A percentile compares a stretch with the other conserved stretches of the same genome.
phyloP scores from a whole-genome alignment of 768 basidiomycete genomes.

The Termitomyces sp. region DNA sequence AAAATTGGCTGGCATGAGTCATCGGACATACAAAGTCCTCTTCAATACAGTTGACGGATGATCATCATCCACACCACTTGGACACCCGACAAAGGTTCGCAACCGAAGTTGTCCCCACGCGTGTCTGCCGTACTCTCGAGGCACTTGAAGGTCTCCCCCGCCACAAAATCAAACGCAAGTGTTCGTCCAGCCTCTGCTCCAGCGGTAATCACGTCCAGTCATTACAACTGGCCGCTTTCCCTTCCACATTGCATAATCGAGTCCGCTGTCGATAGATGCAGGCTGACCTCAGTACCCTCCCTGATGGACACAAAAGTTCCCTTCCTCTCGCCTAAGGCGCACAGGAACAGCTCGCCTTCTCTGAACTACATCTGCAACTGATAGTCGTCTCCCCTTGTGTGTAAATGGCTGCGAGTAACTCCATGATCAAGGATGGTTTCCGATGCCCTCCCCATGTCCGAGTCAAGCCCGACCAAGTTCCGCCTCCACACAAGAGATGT shows the following conservation, averaged over 20 bases:
- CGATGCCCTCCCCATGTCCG: conserved; percentile 16
- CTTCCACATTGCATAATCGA: conserved; percentile 15
- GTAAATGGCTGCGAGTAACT: conserved; percentile 20
- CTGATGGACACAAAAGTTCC: background rate
- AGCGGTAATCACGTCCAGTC: conserved; percentile 23
- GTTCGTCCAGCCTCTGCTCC: conserved; percentile 33
- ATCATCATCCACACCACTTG: conserved; percentile 8
- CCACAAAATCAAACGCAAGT: conserved; percentile 25
- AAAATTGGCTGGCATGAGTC: conserved; percentile 21
- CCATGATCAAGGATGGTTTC: conserved; percentile 10
- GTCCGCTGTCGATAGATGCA: conserved; percentile 9
- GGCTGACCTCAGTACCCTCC: conserved; percentile 4
- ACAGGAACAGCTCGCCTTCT: conserved; percentile 27
- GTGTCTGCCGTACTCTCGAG: conserved; percentile 34
- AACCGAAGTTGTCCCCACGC: conserved; percentile 9
- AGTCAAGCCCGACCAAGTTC: conserved; percentile 15
- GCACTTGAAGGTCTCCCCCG: conserved; percentile 34
- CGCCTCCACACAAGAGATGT: conserved; percentile 5
- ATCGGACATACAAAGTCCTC: conserved; percentile 15
- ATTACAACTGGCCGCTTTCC: conserved; percentile 26
- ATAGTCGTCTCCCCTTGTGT: conserved; percentile 27
- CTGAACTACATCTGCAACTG: conserved; percentile 15
- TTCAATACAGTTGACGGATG: conserved; percentile 9
- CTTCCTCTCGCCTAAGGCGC: conserved; percentile 20
- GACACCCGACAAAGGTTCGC: conserved; percentile 5